phyloP scores from a whole-genome alignment of 768 basidiomycete species.

The Pleurotus ostreatus region DNA sequence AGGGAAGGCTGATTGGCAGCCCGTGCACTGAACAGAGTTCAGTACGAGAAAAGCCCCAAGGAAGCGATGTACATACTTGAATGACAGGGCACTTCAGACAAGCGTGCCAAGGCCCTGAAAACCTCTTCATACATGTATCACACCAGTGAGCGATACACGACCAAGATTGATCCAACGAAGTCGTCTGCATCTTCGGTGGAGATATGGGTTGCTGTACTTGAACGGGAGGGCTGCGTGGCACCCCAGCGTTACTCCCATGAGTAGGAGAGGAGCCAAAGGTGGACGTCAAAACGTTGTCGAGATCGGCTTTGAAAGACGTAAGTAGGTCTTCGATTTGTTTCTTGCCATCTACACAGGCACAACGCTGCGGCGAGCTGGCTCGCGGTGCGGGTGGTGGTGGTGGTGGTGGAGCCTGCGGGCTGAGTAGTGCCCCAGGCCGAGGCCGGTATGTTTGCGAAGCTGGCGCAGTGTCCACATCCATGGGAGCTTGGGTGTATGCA shows the following conservation, averaged over 20 bases:
- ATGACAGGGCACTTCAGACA: conserved; percentile 33
- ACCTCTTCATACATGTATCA: conserved; percentile 28
- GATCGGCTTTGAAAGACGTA: conserved; percentile 46
- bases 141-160: conserved; percentile 25
- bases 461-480: conserved; percentile 18
- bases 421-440: conserved; percentile 9
- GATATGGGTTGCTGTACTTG: conserved; percentile 6
- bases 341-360: conserved; percentile 42
- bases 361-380: conserved; percentile 29
- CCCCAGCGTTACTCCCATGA: no score
- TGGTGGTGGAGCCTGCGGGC: not conserved
- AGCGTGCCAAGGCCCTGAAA: conserved; percentile 27
- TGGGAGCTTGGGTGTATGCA: conserved; percentile 18
- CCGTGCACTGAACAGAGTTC: conserved; percentile 23
- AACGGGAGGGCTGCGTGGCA: no score
- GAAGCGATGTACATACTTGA: conserved; percentile 25
- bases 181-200: not conserved
- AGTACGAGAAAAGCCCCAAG: no score
- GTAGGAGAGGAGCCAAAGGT: conserved; percentile 25
- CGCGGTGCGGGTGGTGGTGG: not conserved
- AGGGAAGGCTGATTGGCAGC: conserved; percentile 18
- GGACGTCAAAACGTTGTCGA: conserved; percentile 41
- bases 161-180: conserved; percentile 11
- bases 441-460: conserved; percentile 12
- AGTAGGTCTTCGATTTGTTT: conserved; percentile 45